These are phyloP conservation scores for Pelargonium fulgidum DNA, from an alignment of 441 rosid species.

Conservation along the genomic window DNA sequence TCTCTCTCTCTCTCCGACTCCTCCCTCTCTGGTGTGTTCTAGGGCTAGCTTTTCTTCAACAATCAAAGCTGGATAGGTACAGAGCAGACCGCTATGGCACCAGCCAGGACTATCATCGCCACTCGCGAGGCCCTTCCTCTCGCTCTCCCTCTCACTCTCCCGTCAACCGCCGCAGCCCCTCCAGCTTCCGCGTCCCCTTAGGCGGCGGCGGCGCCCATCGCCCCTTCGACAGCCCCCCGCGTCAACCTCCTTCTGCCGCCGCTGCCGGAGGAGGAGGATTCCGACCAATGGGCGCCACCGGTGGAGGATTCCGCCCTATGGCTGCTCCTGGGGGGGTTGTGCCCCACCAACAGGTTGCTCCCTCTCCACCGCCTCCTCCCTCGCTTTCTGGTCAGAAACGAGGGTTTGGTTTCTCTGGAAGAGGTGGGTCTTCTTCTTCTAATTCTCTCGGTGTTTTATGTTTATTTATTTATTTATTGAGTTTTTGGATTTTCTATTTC, in stretches of 20 bases:
- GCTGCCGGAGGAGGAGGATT: slow-evolving; percentile 25
- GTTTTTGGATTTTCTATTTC: neutral
- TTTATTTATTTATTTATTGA: neutral
- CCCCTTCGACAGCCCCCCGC: slow-evolving; percentile 46
- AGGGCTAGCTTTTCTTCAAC: slow-evolving; percentile 27
- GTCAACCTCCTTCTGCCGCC: slow-evolving; percentile 24
- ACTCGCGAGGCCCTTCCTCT: slow-evolving; percentile 19
- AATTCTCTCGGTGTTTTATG: too few species aligned
- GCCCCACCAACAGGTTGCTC: slow-evolving; percentile 28
- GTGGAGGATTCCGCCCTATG: slow-evolving; percentile 40
- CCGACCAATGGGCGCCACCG: slow-evolving; percentile 25
- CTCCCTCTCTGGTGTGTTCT: neutral
- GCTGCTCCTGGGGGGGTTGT: neutral
- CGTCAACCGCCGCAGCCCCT: slow-evolving; percentile 55
- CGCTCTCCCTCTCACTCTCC: slow-evolving; percentile 38
- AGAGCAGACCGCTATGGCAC: slow-evolving; percentile 57
- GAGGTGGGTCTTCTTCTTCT: slow-evolving; percentile 26
- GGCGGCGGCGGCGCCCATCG: slow-evolving; percentile 25
- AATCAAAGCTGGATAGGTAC: slow-evolving; percentile 69
- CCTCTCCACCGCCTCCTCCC: slow-evolving; percentile 29
- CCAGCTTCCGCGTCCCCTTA: slow-evolving; percentile 34
- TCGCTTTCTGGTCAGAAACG: slow-evolving; percentile 72
- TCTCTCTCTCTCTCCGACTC: neutral
- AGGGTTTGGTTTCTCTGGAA: slow-evolving; percentile 44
- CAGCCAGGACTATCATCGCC: slow-evolving; percentile 28